A percentile compares a stretch with the other conserved stretches of the same genome.
These are phyloP conservation scores for Dendryphion nanum DNA, from an alignment of 2,329 filamentous ascomycete genomes.

Conservation along the genomic window DNA sequence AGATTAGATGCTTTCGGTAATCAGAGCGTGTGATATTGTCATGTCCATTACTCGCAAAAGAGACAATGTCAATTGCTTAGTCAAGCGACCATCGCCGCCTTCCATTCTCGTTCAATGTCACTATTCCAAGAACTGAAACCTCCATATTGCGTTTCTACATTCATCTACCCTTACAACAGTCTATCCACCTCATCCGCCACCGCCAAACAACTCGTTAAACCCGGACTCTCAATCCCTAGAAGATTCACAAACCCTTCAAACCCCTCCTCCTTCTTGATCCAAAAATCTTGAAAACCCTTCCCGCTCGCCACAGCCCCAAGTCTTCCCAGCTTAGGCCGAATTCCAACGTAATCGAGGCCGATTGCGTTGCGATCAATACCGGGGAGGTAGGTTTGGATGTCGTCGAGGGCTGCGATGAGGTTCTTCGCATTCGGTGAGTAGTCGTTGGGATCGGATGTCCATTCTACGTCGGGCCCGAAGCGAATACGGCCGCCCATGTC, in stretches of 20 bases:
- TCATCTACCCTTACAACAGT: conserved; percentile 47
- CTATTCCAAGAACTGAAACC: too few species aligned
- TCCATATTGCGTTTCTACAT: too few species aligned
- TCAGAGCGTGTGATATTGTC: too few species aligned
- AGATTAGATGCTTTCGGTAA: too few species aligned
- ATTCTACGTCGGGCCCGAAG: conserved; percentile 95
- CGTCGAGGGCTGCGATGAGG: conserved; percentile 65
- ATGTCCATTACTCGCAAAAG: too few species aligned
- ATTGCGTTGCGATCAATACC: conserved; percentile 65
- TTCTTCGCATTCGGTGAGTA: conserved; percentile 65
- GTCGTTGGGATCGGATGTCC: conserved; percentile 72
- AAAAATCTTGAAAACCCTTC: conserved; percentile 78
- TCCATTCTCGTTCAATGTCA: too few species aligned
- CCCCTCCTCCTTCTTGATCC: conserved; percentile 73
- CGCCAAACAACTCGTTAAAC: conserved; percentile 81
- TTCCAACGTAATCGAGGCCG: conserved; percentile 82
- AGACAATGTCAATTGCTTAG: too few species aligned
- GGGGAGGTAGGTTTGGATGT: conserved; percentile 79
- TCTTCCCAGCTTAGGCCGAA: conserved; percentile 77
- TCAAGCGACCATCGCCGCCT: too few species aligned
- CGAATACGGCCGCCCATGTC: conserved; percentile 81
- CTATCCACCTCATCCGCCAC: conserved; percentile 74
- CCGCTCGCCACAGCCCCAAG: conserved; percentile 60
- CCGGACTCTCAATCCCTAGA: conserved; percentile 89
- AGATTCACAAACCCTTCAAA: conserved; percentile 84